These are phyloP conservation scores for Mallotus nudiflorus DNA, from an alignment of 345 rosid species.

Conservation along the genomic window DNA sequence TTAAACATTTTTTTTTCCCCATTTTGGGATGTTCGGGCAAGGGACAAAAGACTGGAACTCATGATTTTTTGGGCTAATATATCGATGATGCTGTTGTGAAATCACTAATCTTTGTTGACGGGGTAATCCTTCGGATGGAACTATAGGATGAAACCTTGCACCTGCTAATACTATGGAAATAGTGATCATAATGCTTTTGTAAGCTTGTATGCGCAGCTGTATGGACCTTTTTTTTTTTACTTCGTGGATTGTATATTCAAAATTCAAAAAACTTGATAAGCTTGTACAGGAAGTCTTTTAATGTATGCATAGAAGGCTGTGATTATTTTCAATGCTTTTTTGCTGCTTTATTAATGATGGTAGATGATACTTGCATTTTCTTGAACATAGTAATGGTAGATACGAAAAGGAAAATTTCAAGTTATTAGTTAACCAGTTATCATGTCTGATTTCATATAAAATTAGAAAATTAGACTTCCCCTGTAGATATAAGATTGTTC, in stretches of 20 bases:
- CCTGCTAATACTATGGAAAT: background rate
- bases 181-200: background rate
- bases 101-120: background rate
- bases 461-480: no score
- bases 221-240: constrained; percentile 12
- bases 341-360: no score
- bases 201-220: constrained; percentile 9
- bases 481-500: no score
- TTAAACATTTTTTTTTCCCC: background rate
- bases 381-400: no score
- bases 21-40: background rate
- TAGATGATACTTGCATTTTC: no score
- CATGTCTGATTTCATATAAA: no score
- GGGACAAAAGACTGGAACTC: background rate
- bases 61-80: background rate
- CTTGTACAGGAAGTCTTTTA: constrained; percentile 10
- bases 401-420: no score
- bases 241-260: constrained; percentile 7
- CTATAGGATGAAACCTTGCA: background rate
- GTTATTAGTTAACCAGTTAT: no score
- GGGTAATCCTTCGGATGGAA: background rate
- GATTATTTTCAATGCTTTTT: background rate
- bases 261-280: background rate
- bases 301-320: background rate
- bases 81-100: background rate